A percentile compares a stretch with the other conserved stretches of the same genome.
phyloP scores from a whole-genome alignment of 768 basidiomycete species.

The Amanita brunnescens region DNA sequence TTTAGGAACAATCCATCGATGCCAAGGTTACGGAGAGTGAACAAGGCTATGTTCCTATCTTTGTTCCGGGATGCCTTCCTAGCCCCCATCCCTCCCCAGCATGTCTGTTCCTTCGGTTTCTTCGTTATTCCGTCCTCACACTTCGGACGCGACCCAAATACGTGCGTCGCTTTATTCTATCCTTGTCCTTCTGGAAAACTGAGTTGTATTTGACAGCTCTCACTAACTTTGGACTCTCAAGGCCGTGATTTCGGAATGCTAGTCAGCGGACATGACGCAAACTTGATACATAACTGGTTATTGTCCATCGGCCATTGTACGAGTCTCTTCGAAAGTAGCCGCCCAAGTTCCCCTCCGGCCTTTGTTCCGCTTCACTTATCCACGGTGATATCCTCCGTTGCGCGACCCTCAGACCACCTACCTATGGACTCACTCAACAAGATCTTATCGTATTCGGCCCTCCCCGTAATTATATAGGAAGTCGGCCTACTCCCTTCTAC shows the following conservation, averaged over 20 bases:
- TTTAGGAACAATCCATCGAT: not conserved
- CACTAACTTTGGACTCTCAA: not conserved
- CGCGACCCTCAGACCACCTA: not conserved
- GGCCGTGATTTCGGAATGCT: not conserved
- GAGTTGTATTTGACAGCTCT: not conserved
- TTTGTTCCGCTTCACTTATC: not conserved
- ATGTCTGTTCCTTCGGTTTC: not conserved
- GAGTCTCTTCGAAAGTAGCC: not conserved
- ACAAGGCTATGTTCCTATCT: not conserved
- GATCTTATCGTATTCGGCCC: not conserved
- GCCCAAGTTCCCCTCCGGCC: not conserved
- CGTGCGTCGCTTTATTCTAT: not conserved
- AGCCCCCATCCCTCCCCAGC: not conserved
- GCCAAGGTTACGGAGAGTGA: not conserved
- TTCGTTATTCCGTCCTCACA: not conserved
- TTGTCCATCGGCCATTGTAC: not conserved
- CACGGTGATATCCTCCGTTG: not conserved
- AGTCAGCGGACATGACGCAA: not conserved
- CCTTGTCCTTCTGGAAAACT: not conserved
- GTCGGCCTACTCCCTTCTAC: not conserved
- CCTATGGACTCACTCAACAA: not conserved
- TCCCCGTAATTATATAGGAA: not conserved
- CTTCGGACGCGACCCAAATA: not conserved
- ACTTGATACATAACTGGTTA: not conserved
- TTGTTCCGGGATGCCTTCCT: not conserved